phyloP scores from a whole-genome alignment of 1,284 basidiomycete species.

The Apiotrichum domesticum region DNA sequence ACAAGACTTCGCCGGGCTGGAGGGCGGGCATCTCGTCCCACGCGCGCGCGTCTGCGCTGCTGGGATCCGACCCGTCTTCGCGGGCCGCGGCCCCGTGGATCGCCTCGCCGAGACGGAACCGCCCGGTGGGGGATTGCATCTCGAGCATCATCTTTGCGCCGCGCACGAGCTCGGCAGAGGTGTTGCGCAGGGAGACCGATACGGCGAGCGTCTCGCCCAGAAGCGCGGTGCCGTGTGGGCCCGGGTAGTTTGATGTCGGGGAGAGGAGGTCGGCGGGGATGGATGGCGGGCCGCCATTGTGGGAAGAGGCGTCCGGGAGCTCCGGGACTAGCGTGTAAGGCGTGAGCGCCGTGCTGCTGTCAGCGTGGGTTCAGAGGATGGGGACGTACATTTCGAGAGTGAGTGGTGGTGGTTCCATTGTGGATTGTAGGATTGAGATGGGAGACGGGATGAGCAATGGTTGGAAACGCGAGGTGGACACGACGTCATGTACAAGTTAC shows the following conservation, averaged over 20 bases:
- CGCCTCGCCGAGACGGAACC: constrained; percentile 37
- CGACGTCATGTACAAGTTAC: too few relatives aligned
- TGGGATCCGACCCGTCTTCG: constrained; percentile 5
- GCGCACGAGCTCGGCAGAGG: constrained; percentile 18
- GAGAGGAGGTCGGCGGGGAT: constrained; percentile 26
- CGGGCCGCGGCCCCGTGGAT: constrained; percentile 22
- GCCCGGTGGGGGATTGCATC: constrained; percentile 30
- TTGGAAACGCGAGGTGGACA: too few relatives aligned
- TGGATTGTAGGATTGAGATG: neutral
- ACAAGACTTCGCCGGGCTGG: constrained; percentile 21
- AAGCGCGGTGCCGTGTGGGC: constrained; percentile 29
- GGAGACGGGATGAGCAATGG: too few relatives aligned
- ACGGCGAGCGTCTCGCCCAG: constrained; percentile 34
- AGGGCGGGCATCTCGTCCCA: constrained; percentile 22
- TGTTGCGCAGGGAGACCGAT: constrained; percentile 27
- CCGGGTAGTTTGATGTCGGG: constrained; percentile 35
- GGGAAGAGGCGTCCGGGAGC: neutral
- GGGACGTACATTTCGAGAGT: constrained; percentile 24
- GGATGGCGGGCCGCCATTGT: constrained; percentile 1
- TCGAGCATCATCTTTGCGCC: constrained; percentile 44
- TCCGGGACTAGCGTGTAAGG: constrained; percentile 14
- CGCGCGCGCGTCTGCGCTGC: constrained; percentile 9
- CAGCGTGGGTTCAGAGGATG: neutral
- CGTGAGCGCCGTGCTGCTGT: neutral
- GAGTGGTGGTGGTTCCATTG: constrained; percentile 26